Evolutionary conservation across 163 green algal species (phyloP), one percentile per base, ranked within the genome.

Genomic region (Botryococcus braunii): DNA sequence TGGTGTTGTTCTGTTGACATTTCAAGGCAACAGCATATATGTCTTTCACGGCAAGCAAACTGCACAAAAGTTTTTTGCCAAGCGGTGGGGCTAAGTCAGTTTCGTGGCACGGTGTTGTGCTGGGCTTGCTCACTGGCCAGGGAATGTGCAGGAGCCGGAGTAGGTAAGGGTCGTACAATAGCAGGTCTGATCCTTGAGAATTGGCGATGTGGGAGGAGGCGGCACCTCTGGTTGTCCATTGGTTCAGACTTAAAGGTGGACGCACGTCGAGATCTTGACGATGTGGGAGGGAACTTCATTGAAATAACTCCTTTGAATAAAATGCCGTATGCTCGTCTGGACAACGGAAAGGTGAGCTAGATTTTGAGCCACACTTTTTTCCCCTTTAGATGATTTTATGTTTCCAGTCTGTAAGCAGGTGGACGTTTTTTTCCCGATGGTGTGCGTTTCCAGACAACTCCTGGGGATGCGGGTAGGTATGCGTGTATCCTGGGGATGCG

Each of bases 301-400:
- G 49, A 50, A 35, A 38, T 93, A 34, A 70, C 89, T 49, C 55
- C 81, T 35, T 77, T 93, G 29, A 85, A 86, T 66, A 91, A 91
- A 74, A 75, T 87, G 65, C 86, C 84, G 1, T 92, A 94, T 52
- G 83, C 74, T 38, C 79, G 72, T 64, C 77, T 92, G 57, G 69
- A 77, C 46, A 72, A 52, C 29, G 65, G 63, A 35, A 74, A 70
- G 49, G 63, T 80, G n/a, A n/a, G n/a, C 6, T 2, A 62, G 55
- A 62, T 31, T 21, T 62, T 55, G 46, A 27, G 13, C 46, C 21
- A 21, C 21, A 21, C 13, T 27, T 55, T 13, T 55, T 55, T 13
- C 21, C 46, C 46, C 21, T 55, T 55, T 55, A 27, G 46, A 55
- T 21, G 21, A 55, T 55, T 55, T 55, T 55, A 13, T n/a, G n/a